Conservation (phyloP, 257 asterid genomes). For the Solanum phureja region DNA sequence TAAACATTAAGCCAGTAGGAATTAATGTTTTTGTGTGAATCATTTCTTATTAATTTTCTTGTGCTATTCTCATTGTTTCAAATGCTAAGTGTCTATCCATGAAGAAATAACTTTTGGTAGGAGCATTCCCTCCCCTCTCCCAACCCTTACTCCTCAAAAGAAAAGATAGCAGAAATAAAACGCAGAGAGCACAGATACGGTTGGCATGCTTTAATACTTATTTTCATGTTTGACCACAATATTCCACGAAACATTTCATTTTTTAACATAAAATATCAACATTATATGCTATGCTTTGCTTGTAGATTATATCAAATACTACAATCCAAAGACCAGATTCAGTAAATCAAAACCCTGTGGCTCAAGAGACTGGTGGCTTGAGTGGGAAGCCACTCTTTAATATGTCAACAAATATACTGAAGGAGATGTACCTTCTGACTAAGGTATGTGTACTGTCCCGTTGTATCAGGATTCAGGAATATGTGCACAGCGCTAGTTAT, state of each 20-base stretch:
- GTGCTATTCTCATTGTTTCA: background rate
- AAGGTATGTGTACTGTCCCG: slow-evolving; percentile 45
- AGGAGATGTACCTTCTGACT: slow-evolving; percentile 82
- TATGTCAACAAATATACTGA: slow-evolving; percentile 62
- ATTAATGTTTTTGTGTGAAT: too few relatives aligned
- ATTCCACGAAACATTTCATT: background rate
- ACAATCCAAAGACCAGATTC: slow-evolving; percentile 81
- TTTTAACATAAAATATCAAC: background rate
- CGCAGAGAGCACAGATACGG: background rate
- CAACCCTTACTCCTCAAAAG: background rate
- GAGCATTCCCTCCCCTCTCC: background rate
- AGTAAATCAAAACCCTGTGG: slow-evolving; percentile 43
- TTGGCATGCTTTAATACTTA: background rate
- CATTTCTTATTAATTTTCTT: background rate
- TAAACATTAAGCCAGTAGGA: too few relatives aligned
- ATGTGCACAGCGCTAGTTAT: background rate
- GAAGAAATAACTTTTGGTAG: background rate
- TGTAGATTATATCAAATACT: slow-evolving; percentile 89
- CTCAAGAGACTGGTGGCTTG: slow-evolving; percentile 88
- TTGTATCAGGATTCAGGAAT: background rate
- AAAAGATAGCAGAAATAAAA: background rate
- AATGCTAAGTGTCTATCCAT: background rate
- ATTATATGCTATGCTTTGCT: background rate
- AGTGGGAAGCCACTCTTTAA: slow-evolving; percentile 81
- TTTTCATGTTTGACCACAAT: background rate